Evolutionary conservation across 2,329 filamentous ascomycete species (phyloP).

Genomic region (Pestalotiopsis sp.): DNA sequence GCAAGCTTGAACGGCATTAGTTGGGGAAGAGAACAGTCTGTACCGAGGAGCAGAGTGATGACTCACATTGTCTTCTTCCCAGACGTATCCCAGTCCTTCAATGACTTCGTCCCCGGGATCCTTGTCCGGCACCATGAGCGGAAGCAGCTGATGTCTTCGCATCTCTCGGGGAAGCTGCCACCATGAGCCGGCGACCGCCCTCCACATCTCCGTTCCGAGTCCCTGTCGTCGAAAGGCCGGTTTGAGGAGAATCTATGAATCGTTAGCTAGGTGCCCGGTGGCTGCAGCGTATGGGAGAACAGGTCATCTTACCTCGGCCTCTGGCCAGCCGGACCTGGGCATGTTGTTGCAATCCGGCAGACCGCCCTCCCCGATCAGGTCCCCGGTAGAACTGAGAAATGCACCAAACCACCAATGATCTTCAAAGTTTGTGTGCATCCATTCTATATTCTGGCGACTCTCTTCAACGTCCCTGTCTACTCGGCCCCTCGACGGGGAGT

Average conservation of each 20-base stretch:
- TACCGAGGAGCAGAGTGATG: fast-evolving
- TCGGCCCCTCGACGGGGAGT: not conserved
- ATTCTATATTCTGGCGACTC: not conserved
- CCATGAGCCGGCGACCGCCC: not conserved
- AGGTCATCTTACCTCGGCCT: not conserved
- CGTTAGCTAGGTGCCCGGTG: not conserved
- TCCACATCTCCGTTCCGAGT: not conserved
- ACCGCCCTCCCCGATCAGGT: not conserved
- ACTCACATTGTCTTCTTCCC: not conserved
- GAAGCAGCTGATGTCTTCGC: not conserved
- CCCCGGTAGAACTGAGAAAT: not conserved
- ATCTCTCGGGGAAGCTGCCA: not conserved
- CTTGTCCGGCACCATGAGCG: not conserved
- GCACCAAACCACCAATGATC: not conserved
- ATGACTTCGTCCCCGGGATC: not conserved
- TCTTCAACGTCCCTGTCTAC: not conserved
- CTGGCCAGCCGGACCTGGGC: not conserved
- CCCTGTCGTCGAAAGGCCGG: not conserved
- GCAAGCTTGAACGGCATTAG: not conserved
- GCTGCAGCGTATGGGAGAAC: not conserved
- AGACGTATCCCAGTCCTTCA: not conserved
- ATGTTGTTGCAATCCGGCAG: not conserved
- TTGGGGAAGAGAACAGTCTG: not conserved
- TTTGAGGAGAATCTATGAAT: not conserved
- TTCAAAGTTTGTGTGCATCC: not conserved